Base-by-base conservation (phyloP, 495 filamentous ascomycete species). In the Annulohypoxylon bovei region DNA sequence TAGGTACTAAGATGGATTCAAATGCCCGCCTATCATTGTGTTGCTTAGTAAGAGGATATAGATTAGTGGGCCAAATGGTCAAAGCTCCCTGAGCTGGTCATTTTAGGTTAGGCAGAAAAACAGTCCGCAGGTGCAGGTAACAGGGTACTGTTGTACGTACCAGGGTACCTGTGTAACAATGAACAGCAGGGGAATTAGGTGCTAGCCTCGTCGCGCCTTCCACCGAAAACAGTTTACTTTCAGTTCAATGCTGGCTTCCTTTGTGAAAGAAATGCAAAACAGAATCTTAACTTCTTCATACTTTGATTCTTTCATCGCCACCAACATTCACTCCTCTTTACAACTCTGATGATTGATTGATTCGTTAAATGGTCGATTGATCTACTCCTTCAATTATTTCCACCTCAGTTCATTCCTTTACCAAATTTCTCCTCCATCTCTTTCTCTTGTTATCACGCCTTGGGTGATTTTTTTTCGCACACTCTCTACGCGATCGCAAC, bases 191-290 rank as follows among this genome's bases (percentile, higher is more conserved):
- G 22, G n/a, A 11, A 1, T 35, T 40, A 18, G 20, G 8, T 50
- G 27, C 58, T 61, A 50, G 64, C 70, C 64, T 72, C 70, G 70
- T 72, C 70, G 70, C 70, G 70, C 70, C 64, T 60, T 50, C 64
- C 54, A 68, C 70, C 70, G 70, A 72, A 72, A 72, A 68, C 70
- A 72, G 67, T 62, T 62, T 67, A 50, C 50, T 55, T 57, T 49
- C 27, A 50, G 49, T 50, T 33, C 16, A 50, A 6, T 46, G 46
- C 8, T 18, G 16, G 33, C 28, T 52, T 32, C 28, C 61, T 60
- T 61, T 65, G 54, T 71, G 42, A 52, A 53, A 12, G 30, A 57
- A 64, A 35, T 40, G 40, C 55, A 70, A 59, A 55, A 27, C 23
- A 50, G 14, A 53, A 64, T 30, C 22, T 54, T 16, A 54, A 61